These are phyloP conservation scores for Crucihimalaya himalaica DNA, from an alignment of 345 rosid genomes.

Conservation along the genomic window DNA sequence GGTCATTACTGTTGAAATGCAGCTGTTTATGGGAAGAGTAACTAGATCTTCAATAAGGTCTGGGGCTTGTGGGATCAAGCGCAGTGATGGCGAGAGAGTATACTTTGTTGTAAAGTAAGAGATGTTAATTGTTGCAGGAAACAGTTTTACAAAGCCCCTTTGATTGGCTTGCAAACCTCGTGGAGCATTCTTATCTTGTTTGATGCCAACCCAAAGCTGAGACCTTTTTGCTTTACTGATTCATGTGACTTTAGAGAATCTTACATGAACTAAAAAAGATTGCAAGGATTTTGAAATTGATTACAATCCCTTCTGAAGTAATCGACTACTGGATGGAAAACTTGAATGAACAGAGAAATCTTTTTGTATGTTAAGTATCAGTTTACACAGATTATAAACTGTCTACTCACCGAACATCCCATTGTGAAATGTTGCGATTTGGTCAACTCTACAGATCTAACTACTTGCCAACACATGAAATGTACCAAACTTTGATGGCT, in stretches of 20 bases:
- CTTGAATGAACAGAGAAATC: background rate
- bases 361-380: background rate
- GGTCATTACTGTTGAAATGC: background rate
- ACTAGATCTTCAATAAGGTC: background rate
- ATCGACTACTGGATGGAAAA: background rate
- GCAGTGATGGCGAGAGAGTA: background rate
- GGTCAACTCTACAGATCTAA: background rate
- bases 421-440: background rate
- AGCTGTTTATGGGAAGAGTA: conserved; percentile 10
- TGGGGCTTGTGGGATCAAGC: conserved; percentile 1
- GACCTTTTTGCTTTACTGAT: background rate
- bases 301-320: background rate
- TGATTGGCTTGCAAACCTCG: background rate
- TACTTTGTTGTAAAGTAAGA: conserved; percentile 17
- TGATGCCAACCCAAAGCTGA: background rate
- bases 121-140: background rate
- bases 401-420: background rate
- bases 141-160: background rate
- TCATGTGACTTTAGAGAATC: background rate
- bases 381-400: background rate
- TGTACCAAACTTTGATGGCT: background rate
- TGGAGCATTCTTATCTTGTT: background rate
- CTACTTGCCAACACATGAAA: background rate
- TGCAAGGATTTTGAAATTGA: background rate
- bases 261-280: background rate